A percentile compares a stretch with the other conserved stretches of the same genome.
These are phyloP conservation scores for Apophysomyces trapeziformis DNA, from an alignment of 371 early-diverging fungal species.

Conservation along the genomic window DNA sequence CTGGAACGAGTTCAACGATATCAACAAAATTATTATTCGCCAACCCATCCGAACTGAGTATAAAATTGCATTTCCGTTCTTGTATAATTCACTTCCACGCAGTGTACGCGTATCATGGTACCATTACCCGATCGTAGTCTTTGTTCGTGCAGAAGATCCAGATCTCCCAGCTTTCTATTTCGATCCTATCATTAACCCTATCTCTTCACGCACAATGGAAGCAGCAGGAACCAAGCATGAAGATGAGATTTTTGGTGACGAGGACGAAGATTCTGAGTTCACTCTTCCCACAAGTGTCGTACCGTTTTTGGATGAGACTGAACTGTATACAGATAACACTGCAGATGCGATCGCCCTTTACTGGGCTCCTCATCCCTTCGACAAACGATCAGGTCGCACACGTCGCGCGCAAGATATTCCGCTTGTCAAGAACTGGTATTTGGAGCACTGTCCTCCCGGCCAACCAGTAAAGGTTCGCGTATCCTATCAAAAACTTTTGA, in stretches of 20 bases:
- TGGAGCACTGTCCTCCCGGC: slow-evolving; percentile 93
- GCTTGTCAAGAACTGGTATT: slow-evolving; percentile 96
- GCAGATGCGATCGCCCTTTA: slow-evolving; percentile 91
- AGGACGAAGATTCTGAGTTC: slow-evolving; percentile 74
- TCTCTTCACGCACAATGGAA: slow-evolving; percentile 80
- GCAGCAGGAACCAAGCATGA: slow-evolving; percentile 66
- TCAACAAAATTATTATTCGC: slow-evolving; percentile 98
- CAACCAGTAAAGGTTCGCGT: slow-evolving; percentile 98
- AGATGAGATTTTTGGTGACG: slow-evolving; percentile 87
- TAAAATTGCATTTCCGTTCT: slow-evolving; percentile 97
- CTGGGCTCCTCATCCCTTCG: slow-evolving; percentile 98
- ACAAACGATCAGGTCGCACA: slow-evolving; percentile 90
- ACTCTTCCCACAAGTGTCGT: slow-evolving; percentile 77
- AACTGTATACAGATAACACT: slow-evolving; percentile 91
- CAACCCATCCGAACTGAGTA: slow-evolving; percentile 98
- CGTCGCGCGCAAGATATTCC: slow-evolving; percentile 96
- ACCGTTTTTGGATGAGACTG: slow-evolving; percentile 84
- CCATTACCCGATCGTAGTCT: slow-evolving; percentile 91
- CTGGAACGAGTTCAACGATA: slow-evolving; percentile 99
- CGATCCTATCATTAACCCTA: slow-evolving; percentile 97
- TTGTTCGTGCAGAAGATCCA: slow-evolving; percentile 90
- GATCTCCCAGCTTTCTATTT: slow-evolving; percentile 97
- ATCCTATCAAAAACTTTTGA: slow-evolving; percentile 96
- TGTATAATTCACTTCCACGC: slow-evolving; percentile 96
- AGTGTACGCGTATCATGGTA: slow-evolving; percentile 93